These are phyloP conservation scores for Talaromyces sp. DNA, from an alignment of 2,329 filamentous ascomycete genomes.

Conservation along the genomic window DNA sequence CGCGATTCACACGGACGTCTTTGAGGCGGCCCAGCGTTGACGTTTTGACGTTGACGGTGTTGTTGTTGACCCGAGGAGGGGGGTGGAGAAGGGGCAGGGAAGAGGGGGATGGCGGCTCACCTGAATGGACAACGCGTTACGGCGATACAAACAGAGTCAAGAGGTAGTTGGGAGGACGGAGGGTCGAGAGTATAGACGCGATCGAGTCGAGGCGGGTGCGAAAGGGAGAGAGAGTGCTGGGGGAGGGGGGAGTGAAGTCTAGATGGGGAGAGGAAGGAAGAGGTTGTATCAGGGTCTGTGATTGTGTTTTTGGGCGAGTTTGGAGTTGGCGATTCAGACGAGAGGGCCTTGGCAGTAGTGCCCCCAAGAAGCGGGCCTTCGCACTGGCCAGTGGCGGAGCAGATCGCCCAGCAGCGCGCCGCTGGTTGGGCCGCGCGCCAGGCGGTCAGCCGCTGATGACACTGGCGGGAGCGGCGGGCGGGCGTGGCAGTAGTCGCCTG, in stretches of 20 bases:
- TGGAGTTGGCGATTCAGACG: constrained; percentile 7
- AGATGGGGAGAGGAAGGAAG: neutral
- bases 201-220: constrained; percentile 4
- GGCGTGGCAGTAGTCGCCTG: neutral
- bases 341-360: neutral
- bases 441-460: constrained; percentile 10
- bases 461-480: neutral
- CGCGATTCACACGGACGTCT: constrained; percentile 4
- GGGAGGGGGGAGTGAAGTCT: neutral
- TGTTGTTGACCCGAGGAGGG: constrained; percentile 10
- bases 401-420: constrained; percentile 1
- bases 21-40: constrained; percentile 2
- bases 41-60: neutral
- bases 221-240: neutral
- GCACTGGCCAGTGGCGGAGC: constrained; percentile 4
- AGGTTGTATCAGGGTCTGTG: neutral
- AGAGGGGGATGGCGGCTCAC: constrained; percentile 15
- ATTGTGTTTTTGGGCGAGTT: constrained; percentile 12
- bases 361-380: constrained; percentile 6
- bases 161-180: constrained; percentile 18
- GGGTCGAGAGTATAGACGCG: constrained; percentile 10
- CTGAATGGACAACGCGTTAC: constrained; percentile 14
- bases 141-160: constrained; percentile 10
- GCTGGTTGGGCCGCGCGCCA: constrained; percentile 8
- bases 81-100: constrained; percentile 11